Evolutionary conservation across 2,329 filamentous ascomycete genomes (phyloP).

Genomic region (Phaeosphaeriaceae sp.): DNA sequence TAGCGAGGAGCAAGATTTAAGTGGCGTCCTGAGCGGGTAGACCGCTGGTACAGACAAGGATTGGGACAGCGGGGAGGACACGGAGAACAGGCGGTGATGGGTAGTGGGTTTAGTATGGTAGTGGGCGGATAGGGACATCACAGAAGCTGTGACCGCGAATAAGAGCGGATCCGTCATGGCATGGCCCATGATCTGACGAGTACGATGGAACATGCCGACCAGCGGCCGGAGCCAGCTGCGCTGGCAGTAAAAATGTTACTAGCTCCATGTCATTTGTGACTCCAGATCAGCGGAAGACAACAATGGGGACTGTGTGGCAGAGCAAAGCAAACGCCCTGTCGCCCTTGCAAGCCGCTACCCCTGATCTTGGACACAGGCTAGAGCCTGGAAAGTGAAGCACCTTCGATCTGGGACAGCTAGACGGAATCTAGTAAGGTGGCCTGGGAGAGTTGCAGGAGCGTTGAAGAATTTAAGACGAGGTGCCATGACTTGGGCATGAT

Average conservation of each 20-base stretch:
- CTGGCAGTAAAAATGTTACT: constrained; percentile 32
- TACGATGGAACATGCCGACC: constrained; percentile 31
- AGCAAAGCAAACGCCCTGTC: not conserved
- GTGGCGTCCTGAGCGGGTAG: constrained; percentile 48
- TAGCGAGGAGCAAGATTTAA: constrained; percentile 48
- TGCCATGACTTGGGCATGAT: constrained; percentile 36
- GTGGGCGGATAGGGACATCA: constrained; percentile 40
- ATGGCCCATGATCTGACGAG: constrained; percentile 31
- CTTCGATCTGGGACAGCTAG: constrained; percentile 45
- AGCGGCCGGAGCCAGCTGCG: constrained; percentile 35
- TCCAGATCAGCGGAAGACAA: constrained; percentile 35
- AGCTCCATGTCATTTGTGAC: constrained; percentile 35
- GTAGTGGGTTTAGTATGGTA: constrained; percentile 45
- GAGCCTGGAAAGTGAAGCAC: constrained; percentile 41
- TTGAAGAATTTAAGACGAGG: constrained; percentile 29
- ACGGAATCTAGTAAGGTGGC: constrained; percentile 40
- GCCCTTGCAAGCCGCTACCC: not conserved
- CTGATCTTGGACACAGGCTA: constrained; percentile 16
- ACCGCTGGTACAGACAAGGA: constrained; percentile 43
- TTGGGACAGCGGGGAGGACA: constrained; percentile 47
- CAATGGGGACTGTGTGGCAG: not conserved
- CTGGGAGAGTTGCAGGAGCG: constrained; percentile 41
- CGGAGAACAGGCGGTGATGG: constrained; percentile 48
- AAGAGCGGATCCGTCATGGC: constrained; percentile 36
- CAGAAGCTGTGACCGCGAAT: constrained; percentile 41